Conservation (phyloP, 2,329 filamentous ascomycete genomes). For the Ophiostoma tasmaniense region DNA sequence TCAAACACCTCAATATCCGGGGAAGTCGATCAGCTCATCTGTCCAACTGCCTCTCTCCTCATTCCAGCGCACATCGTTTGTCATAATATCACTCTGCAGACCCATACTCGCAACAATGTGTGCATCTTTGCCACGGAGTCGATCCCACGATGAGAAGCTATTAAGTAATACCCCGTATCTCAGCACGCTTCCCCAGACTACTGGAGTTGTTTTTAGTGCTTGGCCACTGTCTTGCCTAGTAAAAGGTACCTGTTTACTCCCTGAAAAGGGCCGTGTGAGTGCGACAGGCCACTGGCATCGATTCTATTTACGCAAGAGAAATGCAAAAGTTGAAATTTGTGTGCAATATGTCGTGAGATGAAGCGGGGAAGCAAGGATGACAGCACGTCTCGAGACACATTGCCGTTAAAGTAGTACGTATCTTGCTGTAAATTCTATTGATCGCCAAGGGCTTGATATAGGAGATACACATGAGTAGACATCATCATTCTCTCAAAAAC, state of each 20-base stretch:
- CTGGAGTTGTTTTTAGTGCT: neutral
- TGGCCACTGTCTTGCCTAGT: neutral
- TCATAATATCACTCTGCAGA: neutral
- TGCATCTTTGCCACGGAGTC: neutral
- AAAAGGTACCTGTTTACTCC: neutral
- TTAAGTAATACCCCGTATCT: neutral
- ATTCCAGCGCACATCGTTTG: neutral
- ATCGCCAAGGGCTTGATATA: neutral
- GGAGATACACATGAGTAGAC: neutral
- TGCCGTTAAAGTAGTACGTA: neutral
- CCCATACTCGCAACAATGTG: neutral
- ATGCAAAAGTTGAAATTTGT: neutral
- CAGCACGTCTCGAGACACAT: neutral
- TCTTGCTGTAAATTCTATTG: neutral
- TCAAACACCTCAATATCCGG: neutral
- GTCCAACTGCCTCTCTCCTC: neutral
- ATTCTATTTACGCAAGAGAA: conserved; percentile 3
- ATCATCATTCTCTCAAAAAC: neutral
- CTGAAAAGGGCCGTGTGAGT: neutral
- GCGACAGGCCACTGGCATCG: neutral
- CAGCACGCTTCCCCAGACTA: neutral
- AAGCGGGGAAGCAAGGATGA: neutral
- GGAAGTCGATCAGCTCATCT: neutral
- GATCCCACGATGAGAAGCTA: neutral
- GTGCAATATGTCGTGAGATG: neutral